Evolutionary conservation across 805 yeast species (phyloP), one percentile per base, ranked within the genome.

Genomic region (Yamadazyma sp.): DNA sequence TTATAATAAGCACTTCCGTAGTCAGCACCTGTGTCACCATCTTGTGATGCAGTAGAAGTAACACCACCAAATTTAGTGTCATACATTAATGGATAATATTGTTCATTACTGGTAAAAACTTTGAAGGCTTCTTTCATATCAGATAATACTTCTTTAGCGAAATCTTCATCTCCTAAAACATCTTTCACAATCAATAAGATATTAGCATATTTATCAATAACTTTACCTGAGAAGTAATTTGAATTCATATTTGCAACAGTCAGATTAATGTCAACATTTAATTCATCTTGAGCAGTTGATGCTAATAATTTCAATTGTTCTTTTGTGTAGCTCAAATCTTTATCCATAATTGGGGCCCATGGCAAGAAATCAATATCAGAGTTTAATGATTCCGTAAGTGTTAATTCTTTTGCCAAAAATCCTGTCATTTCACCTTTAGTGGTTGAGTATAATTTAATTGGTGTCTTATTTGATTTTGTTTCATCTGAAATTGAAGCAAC

Each of bases 1-100:
- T 86, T 85, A 60, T 85, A 86, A 55, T 75, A 82, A 16, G 84
- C 75, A 54, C 82, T 73, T 30, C 94, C 95, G 54, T 70, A 86
- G 50, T 79, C 82, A 25, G 68, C 69, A 23, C 64, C 61, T 18
- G 65, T 47, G 38, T 71, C 73, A 37, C 75, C 75, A 33, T 52
- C 41, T 43, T 66, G 65, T 15, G 70, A 56, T 7, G 72, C 73
- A 24, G 73, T 60, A 1, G 82, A 71, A n/a, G 80, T 72, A 10
- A 78, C 62, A 38, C 83, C 83, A 28, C 70, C 69, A 49, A 60
- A 76, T 39, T 58, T 69, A 6, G 80, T 74, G 49, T 78, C 82
- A 51, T 76, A 76, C 47, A 69, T 61, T 23, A 78, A 60, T 27
- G 80, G 80, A 47, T 63, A 69, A 28, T 47, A 44, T 53, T 74